Evolutionary conservation across 331 rosid species (phyloP), one percentile per base, ranked within the genome.

Genomic region (Rosa hybrid): DNA sequence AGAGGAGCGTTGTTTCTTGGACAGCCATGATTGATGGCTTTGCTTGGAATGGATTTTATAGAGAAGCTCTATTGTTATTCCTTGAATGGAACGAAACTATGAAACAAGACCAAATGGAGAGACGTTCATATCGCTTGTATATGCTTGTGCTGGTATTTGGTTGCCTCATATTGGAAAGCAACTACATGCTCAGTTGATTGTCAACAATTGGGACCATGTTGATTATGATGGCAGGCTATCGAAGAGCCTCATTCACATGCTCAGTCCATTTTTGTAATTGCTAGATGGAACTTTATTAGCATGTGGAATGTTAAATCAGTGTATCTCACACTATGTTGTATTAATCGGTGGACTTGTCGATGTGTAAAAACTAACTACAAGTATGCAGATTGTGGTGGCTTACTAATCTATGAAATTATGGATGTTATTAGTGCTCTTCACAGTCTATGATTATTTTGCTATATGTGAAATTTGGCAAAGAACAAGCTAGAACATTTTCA

Each of bases 71-170:
- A 62, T 63, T 63, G 77, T 86, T 92, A 49, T 92, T 92, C 81
- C 87, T 84, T 68, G 73, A 82, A 81, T 83, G 82, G 82, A 54
- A 23, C 41, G 74, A 25, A 42, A 74, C 78, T 81, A 74, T 77
- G 78, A 81, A 64, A 51, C 65, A 18, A 77, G 86, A 62, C 91
- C 94, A 14, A 92, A 89, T 68, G 84, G 71, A 23, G 92, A 92
- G 83, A 90, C 93, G 48, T 90, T 90, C 67, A 63, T 92, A 75
- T 92, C 94, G 18, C 90, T 92, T 70, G 90, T 83, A 18, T 92
- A 92, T 83, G 94, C 94, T 27, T 90, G 91, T 81, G 86, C 86
- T 8, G 90, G 97, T 39, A 63, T 80, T 77, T 85, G 89, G 65
- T 82, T 82, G 56, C 80, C 86, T 65, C 75, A 38, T 74, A 90